Percentiles rank a stretch among this genome's conserved stretches.
Conservation (phyloP, 2,329 filamentous ascomycete species). For the Thelonectria rubi region DNA sequence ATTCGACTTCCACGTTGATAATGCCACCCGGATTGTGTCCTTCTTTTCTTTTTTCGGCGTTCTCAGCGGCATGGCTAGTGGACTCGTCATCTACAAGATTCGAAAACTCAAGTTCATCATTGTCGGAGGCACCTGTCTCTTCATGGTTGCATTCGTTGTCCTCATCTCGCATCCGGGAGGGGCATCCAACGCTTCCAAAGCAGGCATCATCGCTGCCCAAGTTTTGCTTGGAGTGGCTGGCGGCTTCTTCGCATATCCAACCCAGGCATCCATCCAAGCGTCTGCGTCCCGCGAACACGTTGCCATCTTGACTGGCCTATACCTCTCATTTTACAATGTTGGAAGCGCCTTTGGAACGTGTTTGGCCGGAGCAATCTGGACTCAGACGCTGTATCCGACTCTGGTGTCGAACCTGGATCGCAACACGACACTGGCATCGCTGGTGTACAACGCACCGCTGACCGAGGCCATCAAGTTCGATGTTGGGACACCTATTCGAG, state of each 20-base stretch:
- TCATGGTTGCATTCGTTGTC: conserved; percentile 64
- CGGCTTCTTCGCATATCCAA: conserved; percentile 61
- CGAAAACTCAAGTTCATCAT: conserved; percentile 68
- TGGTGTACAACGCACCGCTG: conserved; percentile 52
- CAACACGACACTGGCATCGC: conserved; percentile 47
- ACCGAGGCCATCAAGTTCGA: conserved; percentile 46
- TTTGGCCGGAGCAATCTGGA: conserved; percentile 54
- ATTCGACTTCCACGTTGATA: conserved; percentile 64
- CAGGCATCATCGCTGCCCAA: conserved; percentile 64
- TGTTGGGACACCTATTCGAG: conserved; percentile 55
- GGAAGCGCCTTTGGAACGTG: conserved; percentile 54
- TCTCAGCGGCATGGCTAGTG: conserved; percentile 61
- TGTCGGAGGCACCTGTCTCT: conserved; percentile 63
- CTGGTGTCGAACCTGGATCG: conserved; percentile 45
- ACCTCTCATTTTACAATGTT: conserved; percentile 54
- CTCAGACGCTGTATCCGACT: conserved; percentile 49
- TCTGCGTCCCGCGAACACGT: conserved; percentile 50
- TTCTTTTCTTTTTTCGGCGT: conserved; percentile 65
- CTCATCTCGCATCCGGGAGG: conserved; percentile 65
- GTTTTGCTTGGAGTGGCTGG: conserved; percentile 66
- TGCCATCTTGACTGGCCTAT: conserved; percentile 51
- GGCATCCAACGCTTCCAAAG: conserved; percentile 49
- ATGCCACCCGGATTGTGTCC: conserved; percentile 64
- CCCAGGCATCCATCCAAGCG: conserved; percentile 52
- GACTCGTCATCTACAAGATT: conserved; percentile 60